Evolutionary conservation across 495 filamentous ascomycete species (phyloP).

Genomic region (Penicillium riverlandense): DNA sequence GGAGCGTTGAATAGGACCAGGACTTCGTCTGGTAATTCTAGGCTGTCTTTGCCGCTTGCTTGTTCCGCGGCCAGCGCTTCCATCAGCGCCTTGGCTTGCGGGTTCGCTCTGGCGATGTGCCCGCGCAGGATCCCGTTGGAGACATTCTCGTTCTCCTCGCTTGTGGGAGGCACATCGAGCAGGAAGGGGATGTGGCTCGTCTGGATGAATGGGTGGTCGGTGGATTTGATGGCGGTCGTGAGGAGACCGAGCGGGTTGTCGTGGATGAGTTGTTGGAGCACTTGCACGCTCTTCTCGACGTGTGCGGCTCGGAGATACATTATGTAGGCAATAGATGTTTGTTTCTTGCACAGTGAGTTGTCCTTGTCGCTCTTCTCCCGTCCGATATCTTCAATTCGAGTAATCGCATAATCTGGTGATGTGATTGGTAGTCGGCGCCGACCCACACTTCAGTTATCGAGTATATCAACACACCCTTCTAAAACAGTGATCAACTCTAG

Average conservation of each 20-base stretch:
- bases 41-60: not conserved
- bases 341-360: too few species aligned
- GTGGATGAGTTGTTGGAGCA: conserved; percentile 40
- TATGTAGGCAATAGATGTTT: not conserved
- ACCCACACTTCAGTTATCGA: not conserved
- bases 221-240: conserved; percentile 44
- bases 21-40: conserved; percentile 13
- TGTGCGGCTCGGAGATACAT: conserved; percentile 48
- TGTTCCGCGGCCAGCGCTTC: conserved; percentile 14
- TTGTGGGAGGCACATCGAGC: conserved; percentile 31
- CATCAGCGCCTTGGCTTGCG: conserved; percentile 46
- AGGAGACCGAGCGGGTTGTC: conserved; percentile 49
- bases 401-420: conserved; percentile 1
- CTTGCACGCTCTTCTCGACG: conserved; percentile 31
- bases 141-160: conserved; percentile 14
- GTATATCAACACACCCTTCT: too few species aligned
- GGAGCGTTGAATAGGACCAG: conserved; percentile 45
- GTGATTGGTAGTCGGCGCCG: conserved; percentile 11
- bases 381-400: not conserved
- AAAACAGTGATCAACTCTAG: too few species aligned
- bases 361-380: too few species aligned
- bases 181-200: conserved; percentile 50
- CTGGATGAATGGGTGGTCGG: conserved; percentile 38
- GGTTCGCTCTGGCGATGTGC: conserved; percentile 49
- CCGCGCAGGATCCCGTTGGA: conserved; percentile 38